Conservation (phyloP, 306 rosid species). For the Ceratonia siliqua region DNA sequence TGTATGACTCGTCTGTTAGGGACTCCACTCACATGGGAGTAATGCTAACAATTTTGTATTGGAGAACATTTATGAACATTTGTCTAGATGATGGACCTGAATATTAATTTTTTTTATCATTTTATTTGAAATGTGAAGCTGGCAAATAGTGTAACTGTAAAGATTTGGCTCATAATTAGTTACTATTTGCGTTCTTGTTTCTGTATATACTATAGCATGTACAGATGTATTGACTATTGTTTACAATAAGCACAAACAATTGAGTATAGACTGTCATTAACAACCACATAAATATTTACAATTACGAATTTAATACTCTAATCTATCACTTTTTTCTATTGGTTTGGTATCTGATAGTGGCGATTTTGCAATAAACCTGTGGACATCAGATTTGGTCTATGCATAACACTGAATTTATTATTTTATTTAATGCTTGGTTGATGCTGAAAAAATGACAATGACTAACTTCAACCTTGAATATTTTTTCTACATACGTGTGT, state of each 20-base stretch:
- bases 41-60: neutral
- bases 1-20: neutral
- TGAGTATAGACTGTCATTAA: too few relatives aligned
- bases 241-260: too few relatives aligned
- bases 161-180: too few relatives aligned
- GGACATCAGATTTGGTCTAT: neutral
- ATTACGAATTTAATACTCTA: too few relatives aligned
- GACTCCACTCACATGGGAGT: neutral
- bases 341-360: neutral
- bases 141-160: neutral
- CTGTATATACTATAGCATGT: too few relatives aligned
- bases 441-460: neutral
- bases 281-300: too few relatives aligned
- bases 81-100: neutral
- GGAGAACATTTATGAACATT: neutral
- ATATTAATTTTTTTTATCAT: neutral
- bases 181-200: too few relatives aligned
- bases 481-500: neutral
- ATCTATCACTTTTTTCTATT: neutral
- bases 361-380: neutral
- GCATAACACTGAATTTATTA: neutral
- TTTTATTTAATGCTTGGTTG: neutral
- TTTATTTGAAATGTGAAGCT: neutral
- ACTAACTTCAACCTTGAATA: constrained; percentile 1
- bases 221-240: too few relatives aligned